Evolutionary conservation across 2,329 filamentous ascomycete species (phyloP).

Genomic region (Nemania serpens): DNA sequence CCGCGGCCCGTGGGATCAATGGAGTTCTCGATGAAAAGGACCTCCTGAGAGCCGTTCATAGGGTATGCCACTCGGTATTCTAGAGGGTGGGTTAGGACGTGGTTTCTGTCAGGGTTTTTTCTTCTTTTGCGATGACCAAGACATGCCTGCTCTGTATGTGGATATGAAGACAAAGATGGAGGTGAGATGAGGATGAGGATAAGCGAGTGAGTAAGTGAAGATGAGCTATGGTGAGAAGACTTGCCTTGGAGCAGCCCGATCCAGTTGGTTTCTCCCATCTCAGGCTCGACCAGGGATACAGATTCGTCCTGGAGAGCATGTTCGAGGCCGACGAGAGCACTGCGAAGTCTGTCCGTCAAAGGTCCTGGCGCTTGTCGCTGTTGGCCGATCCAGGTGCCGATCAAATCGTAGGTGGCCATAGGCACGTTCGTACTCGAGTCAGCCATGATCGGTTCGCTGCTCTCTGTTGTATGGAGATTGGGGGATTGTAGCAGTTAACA

Average conservation of each 20-base stretch:
- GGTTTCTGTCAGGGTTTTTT: neutral
- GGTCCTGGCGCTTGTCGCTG: constrained; percentile 47
- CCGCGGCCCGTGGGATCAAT: constrained; percentile 13
- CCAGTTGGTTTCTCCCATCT: constrained; percentile 44
- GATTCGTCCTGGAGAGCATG: constrained; percentile 25
- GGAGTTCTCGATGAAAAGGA: constrained; percentile 31
- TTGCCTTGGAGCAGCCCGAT: constrained; percentile 46
- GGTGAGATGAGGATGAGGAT: constrained; percentile 16
- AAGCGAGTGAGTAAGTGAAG: neutral
- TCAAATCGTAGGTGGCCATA: constrained; percentile 29
- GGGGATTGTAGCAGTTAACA: neutral
- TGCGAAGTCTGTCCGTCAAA: constrained; percentile 45
- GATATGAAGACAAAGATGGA: neutral
- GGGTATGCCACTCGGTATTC: constrained; percentile 41
- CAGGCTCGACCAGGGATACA: constrained; percentile 30
- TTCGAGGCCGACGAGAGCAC: constrained; percentile 49
- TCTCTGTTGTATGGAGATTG: neutral
- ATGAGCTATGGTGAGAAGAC: constrained; percentile 12
- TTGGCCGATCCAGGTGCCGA: constrained; percentile 36
- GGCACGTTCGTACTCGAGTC: constrained; percentile 12
- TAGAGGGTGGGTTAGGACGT: constrained; percentile 35
- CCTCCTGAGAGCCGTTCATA: neutral
- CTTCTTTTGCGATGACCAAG: too few species aligned
- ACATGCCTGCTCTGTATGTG: constrained; percentile 17
- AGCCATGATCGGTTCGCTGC: constrained; percentile 8